Conservation (phyloP, 768 basidiomycete genomes). For the Coprinellus micaceus region DNA sequence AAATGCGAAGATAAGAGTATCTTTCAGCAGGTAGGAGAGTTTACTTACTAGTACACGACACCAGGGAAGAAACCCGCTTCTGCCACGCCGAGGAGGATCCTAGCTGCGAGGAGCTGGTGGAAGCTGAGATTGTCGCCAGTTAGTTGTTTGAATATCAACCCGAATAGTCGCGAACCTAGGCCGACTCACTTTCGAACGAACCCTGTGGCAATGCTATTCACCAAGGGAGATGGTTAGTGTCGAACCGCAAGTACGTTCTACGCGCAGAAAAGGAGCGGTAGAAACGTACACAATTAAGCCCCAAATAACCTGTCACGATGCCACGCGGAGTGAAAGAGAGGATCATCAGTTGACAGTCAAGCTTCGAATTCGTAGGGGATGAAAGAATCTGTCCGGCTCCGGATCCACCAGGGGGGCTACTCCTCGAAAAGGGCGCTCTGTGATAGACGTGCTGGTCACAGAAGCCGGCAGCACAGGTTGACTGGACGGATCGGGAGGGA, state of each 20-base stretch:
- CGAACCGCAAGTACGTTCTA: neutral
- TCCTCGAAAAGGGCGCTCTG: no score
- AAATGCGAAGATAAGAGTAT: neutral
- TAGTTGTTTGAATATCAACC: neutral
- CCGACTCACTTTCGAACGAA: slow-evolving; percentile 55
- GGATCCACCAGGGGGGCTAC: no score
- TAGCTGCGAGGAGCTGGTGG: slow-evolving; percentile 54
- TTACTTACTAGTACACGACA: slow-evolving; percentile 63
- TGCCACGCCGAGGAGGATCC: slow-evolving; percentile 58
- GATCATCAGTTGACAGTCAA: no score
- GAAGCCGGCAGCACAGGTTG: no score
- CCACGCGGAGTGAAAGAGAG: no score
- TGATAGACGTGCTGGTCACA: no score
- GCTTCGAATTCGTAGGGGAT: no score
- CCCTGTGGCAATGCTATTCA: slow-evolving; percentile 42
- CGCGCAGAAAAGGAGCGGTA: neutral
- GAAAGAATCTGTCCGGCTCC: neutral
- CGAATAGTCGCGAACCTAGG: no score
- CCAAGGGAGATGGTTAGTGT: neutral
- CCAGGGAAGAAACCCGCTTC: slow-evolving; percentile 75
- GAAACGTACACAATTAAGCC: slow-evolving; percentile 54
- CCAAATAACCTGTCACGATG: slow-evolving; percentile 69
- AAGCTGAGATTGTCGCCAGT: slow-evolving; percentile 37
- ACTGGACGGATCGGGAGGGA: no score
- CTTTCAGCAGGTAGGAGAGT: neutral